Percentiles rank a stretch among this genome's conserved stretches.
These are phyloP conservation scores for Diplosphaera chodatii DNA, from an alignment of 139 green algal genomes.

Conservation along the genomic window DNA sequence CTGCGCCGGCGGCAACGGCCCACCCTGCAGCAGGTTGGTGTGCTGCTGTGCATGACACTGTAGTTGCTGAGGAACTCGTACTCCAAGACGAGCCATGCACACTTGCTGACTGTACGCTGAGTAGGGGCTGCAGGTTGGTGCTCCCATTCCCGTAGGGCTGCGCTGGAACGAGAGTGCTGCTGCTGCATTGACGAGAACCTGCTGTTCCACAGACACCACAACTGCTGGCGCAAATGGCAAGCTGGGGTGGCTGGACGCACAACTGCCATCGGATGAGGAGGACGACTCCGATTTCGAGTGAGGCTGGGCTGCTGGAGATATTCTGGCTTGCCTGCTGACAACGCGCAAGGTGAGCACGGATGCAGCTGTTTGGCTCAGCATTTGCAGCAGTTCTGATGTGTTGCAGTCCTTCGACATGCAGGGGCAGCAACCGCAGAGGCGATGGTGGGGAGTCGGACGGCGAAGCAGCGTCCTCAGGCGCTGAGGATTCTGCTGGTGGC, in stretches of 20 bases:
- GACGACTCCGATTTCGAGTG: constrained; percentile 33
- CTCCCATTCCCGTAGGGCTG: too few relatives aligned
- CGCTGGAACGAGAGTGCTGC: constrained; percentile 3
- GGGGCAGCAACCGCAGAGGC: not conserved
- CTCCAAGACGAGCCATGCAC: too few relatives aligned
- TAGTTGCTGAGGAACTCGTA: too few relatives aligned
- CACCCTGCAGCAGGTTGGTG: too few relatives aligned
- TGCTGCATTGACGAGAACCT: not conserved
- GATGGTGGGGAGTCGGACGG: not conserved
- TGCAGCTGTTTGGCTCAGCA: too few relatives aligned
- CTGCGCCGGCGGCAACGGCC: constrained; percentile 7
- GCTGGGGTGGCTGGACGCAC: constrained; percentile 15
- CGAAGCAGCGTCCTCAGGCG: not conserved
- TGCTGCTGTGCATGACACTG: too few relatives aligned
- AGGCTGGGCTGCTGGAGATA: not conserved
- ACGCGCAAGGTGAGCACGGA: too few relatives aligned
- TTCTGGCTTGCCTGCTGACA: too few relatives aligned
- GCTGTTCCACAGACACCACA: not conserved
- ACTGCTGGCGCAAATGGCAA: not conserved
- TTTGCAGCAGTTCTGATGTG: too few relatives aligned
- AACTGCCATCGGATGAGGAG: constrained; percentile 36
- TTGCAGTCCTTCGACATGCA: not conserved
- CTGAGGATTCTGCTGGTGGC: not conserved
- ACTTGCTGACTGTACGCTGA: too few relatives aligned
- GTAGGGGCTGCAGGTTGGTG: too few relatives aligned